Evolutionary conservation across 1,139 yeast genomes (phyloP).

Genomic region (Nadsonia commutata): DNA sequence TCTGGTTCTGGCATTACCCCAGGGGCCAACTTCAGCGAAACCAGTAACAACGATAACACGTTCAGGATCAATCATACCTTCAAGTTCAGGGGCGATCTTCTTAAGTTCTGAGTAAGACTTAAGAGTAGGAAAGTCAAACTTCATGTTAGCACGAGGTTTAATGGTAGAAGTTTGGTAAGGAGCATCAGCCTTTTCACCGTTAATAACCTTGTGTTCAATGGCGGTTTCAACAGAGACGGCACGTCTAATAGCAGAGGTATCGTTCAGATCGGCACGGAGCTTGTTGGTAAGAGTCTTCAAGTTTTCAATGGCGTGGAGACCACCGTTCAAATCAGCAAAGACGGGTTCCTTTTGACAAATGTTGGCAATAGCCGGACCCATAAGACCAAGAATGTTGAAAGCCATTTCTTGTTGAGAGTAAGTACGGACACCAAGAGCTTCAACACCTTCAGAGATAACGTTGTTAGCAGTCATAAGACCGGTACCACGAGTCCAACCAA

Average conservation of each 20-base stretch:
- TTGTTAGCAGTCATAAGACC: conserved; percentile 97
- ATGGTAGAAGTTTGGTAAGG: conserved; percentile 63
- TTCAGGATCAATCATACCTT: conserved; percentile 86
- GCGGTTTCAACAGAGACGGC: conserved; percentile 92
- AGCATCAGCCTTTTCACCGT: conserved; percentile 81
- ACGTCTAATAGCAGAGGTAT: conserved; percentile 82
- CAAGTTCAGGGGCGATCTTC: conserved; percentile 42
- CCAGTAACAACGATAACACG: conserved; percentile 90
- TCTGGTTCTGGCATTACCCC: conserved; percentile 98
- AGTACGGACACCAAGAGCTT: conserved; percentile 89
- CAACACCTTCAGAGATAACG: conserved; percentile 95
- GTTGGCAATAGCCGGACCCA: conserved; percentile 75
- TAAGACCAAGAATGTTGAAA: conserved; percentile 84
- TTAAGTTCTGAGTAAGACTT: conserved; percentile 66
- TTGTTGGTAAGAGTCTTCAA: conserved; percentile 76
- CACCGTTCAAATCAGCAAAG: conserved; percentile 97
- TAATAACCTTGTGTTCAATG: conserved; percentile 80
- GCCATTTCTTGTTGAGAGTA: conserved; percentile 99
- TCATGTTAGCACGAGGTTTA: conserved; percentile 90
- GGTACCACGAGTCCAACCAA: conserved; percentile 99
- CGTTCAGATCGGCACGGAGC: conserved; percentile 68
- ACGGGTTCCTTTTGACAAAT: conserved; percentile 89
- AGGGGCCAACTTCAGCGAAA: conserved; percentile 96
- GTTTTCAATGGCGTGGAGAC: conserved; percentile 84
- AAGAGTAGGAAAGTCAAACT: conserved; percentile 81